Conservation (phyloP, 208 protist species). For the Acanthamoeba healyi region DNA sequence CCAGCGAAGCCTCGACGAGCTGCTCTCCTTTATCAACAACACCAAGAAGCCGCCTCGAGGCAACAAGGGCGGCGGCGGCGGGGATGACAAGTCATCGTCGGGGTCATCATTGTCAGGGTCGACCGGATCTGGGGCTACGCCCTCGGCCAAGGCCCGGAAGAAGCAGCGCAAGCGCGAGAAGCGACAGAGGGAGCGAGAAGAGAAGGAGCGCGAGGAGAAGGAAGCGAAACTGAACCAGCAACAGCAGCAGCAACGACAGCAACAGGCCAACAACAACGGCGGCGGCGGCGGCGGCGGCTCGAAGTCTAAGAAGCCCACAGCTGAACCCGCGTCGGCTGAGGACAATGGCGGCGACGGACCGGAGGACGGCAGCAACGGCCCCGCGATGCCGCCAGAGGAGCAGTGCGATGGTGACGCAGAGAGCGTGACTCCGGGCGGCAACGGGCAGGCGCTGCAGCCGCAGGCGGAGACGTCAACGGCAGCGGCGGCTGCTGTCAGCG, state of each 20-base stretch:
- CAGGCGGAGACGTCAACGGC: background rate
- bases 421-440: no score
- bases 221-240: background rate
- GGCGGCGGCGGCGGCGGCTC: background rate
- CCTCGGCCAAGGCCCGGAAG: slow-evolving; percentile 18
- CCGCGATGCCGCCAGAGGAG: background rate
- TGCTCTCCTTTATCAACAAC: slow-evolving; percentile 44
- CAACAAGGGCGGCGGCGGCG: background rate
- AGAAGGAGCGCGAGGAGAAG: background rate
- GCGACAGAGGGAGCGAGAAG: background rate
- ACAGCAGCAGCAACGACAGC: background rate
- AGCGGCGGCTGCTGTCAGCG: background rate
- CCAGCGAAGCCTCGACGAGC: slow-evolving; percentile 26
- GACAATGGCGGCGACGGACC: background rate
- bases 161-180: slow-evolving; percentile 51
- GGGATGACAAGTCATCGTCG: background rate
- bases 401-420: no score
- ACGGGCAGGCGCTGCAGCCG: no score
- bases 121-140: background rate
- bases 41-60: background rate
- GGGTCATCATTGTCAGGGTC: background rate
- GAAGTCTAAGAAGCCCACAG: background rate
- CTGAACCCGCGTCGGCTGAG: background rate
- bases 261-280: background rate
- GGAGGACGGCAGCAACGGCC: slow-evolving; percentile 29